A percentile compares a stretch with the other conserved stretches of the same genome.
Conservation (phyloP, 2,329 filamentous ascomycete genomes). For the Polytolypa hystricis region DNA sequence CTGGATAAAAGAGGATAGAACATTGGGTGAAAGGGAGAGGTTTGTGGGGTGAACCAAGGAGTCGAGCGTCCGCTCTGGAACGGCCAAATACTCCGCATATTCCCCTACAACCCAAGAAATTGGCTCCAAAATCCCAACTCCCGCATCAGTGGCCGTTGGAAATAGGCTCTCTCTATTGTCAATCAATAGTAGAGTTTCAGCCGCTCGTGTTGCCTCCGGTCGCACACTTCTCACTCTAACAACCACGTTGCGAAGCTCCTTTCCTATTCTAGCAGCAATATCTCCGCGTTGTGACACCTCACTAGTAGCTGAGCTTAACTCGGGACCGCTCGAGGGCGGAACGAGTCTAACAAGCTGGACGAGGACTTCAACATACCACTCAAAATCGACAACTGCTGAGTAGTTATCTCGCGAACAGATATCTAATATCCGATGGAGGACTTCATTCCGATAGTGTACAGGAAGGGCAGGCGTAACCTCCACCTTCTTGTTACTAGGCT, state of each 20-base stretch:
- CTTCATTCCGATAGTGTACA: constrained; percentile 73
- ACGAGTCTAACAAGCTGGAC: constrained; percentile 67
- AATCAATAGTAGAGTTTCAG: constrained; percentile 58
- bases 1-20: constrained; percentile 71
- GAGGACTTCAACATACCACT: constrained; percentile 91
- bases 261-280: constrained; percentile 50
- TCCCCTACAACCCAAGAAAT: constrained; percentile 82
- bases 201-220: constrained; percentile 66
- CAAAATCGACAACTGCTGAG: constrained; percentile 74
- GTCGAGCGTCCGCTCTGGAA: constrained; percentile 61
- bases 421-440: constrained; percentile 69
- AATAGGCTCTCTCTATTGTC: constrained; percentile 50
- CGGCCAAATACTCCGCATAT: constrained; percentile 61
- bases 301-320: constrained; percentile 13
- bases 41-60: constrained; percentile 59
- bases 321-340: constrained; percentile 19
- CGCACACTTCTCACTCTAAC: constrained; percentile 83
- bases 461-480: constrained; percentile 54
- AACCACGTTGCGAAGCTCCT: constrained; percentile 78
- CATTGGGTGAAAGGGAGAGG: constrained; percentile 48
- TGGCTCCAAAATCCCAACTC: constrained; percentile 58
- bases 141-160: constrained; percentile 39
- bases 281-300: constrained; percentile 11
- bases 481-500: constrained; percentile 41
- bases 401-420: constrained; percentile 92